Evolutionary conservation across 2,329 filamentous ascomycete species (phyloP), one percentile per base, ranked within the genome.

Genomic region (Aulographum hederae): DNA sequence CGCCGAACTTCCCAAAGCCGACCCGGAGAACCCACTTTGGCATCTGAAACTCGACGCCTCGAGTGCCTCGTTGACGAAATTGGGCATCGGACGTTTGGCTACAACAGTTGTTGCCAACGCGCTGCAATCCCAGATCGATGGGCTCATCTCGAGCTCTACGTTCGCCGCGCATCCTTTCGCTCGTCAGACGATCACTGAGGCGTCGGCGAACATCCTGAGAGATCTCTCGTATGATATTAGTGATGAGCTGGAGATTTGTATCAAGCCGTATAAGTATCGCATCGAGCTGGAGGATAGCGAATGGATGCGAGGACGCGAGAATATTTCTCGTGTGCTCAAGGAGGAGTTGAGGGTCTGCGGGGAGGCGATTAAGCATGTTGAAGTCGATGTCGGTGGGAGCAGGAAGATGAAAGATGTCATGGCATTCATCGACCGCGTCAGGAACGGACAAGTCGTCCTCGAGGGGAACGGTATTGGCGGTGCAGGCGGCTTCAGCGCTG

Each of bases 251-350:
- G 89, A 98, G 53, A 95, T 95, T 49, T 98, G 86, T 50, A 91
- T 98, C 56, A 98, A 98, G 54, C 89, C 91, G 0, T 98, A 86
- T 62, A 98, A 98, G 51, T 95, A 86, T 43, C 84, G 94, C 39
- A 92, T 98, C 36, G 89, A 98, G 44, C 74, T 98, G 28, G 82
- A 93, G 46, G 79, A 85, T 25, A 65, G 73, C 5, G 91, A 98
- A 51, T 98, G 89, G 89, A 53, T 64, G 3, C 72, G 78, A 37
- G 85, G 84, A 1, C 67, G 86, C 32, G 84, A 93, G 28, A 89
- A 91, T 43, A 76, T 86, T 1, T 67, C 72, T 25, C 66, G 63
- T 6, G 73, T 89, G 1, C 58, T 98, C n/a, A 91, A 91, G 52
- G 74, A 77, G 31, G 89, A 98, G 51, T 63, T 98, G 3, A 67